Base-by-base conservation (phyloP, 2,329 filamentous ascomycete genomes). In the Cucurbitaria berberidis region DNA sequence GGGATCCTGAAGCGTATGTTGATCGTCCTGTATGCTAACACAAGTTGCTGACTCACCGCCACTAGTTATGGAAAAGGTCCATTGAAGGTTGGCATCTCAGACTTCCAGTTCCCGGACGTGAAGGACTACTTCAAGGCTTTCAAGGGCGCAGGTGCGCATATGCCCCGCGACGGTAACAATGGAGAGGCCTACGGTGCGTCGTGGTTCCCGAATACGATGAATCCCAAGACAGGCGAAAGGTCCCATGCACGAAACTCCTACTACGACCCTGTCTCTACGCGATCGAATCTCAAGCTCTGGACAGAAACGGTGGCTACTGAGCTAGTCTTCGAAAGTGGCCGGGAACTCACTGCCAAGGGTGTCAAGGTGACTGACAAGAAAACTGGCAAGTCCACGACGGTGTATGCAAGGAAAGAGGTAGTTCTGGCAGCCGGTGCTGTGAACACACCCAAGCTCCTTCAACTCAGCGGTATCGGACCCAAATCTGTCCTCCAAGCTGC, bases 341-440 rank as follows among this genome's bases (percentile, higher is more conserved):
- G 63, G 29, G 60, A 55, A 26, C 57, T 67, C 15, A 59, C 53
- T 19, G 66, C 64, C 2, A 59, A 47, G 24, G 68, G 69, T 13
- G 68, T 73, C 24, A 64, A 62, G 38, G 45, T 69, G n/a, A 63
- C 57, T 9, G 44, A 61, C 35, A 61, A 57, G n/a, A 53, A 56
- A 24, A 64, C 55, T 5, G 53, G 52, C n/a, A 42, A 41, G 7
- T 57, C 58, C 6, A 58, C 42, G 16, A 64, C 53, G 8, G 59
- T 66, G 1, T 66, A 66, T 41, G 69, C 67, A 4, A 68, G 57
- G 36, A 65, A 67, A 27, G 86, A 89, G 60, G 79, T 88, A 5
- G 78, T 89, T 16, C 66, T 89, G 1, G 84, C 84, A 1, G 86
- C 86, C 1, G 81, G 78, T 22, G 74, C 67, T 83, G 24, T 80